Percentiles rank a stretch among this genome's conserved stretches.
Conservation (phyloP, 805 yeast genomes). For the Tetrapisispora fleetii region DNA sequence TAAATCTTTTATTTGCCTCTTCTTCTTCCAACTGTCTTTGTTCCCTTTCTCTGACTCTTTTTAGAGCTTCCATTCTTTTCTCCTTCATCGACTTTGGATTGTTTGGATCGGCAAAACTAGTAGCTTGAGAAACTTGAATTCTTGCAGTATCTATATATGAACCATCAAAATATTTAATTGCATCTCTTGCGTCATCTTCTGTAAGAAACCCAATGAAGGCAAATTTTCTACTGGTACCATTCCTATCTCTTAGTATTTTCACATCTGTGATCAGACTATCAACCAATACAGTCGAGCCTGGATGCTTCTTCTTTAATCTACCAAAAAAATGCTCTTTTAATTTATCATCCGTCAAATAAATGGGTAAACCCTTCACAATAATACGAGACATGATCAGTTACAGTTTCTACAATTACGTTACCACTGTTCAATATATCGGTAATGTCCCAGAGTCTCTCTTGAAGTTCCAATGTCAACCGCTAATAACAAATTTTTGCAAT, state of each 20-base stretch:
- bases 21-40: constrained; percentile 35
- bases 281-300: constrained; percentile 12
- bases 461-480: too few relatives aligned
- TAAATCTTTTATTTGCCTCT: constrained; percentile 24
- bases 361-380: constrained; percentile 84
- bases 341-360: constrained; percentile 63
- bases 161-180: constrained; percentile 64
- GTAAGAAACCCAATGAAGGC: constrained; percentile 84
- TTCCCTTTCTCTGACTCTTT: constrained; percentile 40
- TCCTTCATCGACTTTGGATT: constrained; percentile 61
- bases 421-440: too few relatives aligned
- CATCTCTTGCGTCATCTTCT: constrained; percentile 64
- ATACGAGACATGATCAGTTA: constrained; percentile 58
- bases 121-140: constrained; percentile 73
- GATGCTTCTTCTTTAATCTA: constrained; percentile 20
- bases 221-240: constrained; percentile 84
- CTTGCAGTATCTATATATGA: constrained; percentile 77
- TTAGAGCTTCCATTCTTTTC: constrained; percentile 40
- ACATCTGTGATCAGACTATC: constrained; percentile 76
- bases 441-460: too few relatives aligned
- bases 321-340: constrained; percentile 53
- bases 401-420: not conserved
- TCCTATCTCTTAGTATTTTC: constrained; percentile 66
- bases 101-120: constrained; percentile 72
- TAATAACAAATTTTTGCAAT: too few relatives aligned